Percentiles rank a stretch among this genome's conserved stretches.
Evolutionary conservation across 305 asterid genomes (phyloP).

Genomic region (Plantago coronopus): DNA sequence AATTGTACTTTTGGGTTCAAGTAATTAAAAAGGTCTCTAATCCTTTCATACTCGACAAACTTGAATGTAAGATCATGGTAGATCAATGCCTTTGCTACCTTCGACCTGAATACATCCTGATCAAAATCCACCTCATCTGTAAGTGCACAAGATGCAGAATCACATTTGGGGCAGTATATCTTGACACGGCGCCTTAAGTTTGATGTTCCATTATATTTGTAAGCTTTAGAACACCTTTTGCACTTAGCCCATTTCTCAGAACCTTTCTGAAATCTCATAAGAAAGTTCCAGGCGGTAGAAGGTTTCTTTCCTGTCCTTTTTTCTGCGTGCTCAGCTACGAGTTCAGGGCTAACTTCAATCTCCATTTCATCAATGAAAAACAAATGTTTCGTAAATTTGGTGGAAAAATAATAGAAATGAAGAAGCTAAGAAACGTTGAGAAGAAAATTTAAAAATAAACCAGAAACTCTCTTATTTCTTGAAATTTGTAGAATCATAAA

Average conservation of each 20-base stretch:
- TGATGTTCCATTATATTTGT: not conserved
- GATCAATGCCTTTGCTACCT: not conserved
- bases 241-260: too few species aligned
- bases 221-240: not conserved
- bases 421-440: too few species aligned
- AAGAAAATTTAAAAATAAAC: too few species aligned
- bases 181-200: not conserved
- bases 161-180: not conserved
- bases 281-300: not conserved
- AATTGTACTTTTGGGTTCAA: not conserved
- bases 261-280: not conserved
- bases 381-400: too few species aligned
- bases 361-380: not conserved
- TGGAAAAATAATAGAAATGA: too few species aligned
- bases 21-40: not conserved
- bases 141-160: not conserved
- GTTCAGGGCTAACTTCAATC: not conserved
- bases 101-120: not conserved
- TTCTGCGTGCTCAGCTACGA: not conserved
- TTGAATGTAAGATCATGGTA: not conserved
- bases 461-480: too few species aligned
- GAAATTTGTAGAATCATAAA: too few species aligned
- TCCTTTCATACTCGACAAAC: not conserved
- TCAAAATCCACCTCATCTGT: not conserved
- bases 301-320: not conserved